These are phyloP conservation scores for Alternaria arbusti DNA, from an alignment of 2,329 filamentous ascomycete genomes.

Conservation along the genomic window DNA sequence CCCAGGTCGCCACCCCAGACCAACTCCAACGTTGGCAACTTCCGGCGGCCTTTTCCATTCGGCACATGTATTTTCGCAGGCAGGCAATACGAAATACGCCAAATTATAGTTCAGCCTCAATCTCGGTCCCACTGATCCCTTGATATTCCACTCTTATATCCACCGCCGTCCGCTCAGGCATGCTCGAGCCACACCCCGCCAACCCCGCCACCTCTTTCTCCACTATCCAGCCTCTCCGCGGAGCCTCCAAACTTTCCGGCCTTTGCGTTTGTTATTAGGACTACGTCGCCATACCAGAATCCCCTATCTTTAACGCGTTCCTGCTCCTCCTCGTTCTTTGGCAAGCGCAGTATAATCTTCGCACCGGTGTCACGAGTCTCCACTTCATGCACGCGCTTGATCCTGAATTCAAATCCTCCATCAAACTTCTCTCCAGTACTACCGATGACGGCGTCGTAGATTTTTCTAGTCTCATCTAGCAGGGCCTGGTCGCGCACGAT, in stretches of 20 bases:
- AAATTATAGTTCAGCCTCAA: neutral
- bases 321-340: constrained; percentile 25
- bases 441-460: constrained; percentile 26
- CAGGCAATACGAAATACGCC: neutral
- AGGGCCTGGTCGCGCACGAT: constrained; percentile 26
- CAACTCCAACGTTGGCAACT: neutral
- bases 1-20: neutral
- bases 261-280: constrained; percentile 21
- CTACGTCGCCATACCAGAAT: constrained; percentile 39
- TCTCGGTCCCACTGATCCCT: neutral
- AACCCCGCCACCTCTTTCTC: constrained; percentile 15
- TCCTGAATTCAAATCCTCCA: constrained; percentile 16
- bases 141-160: neutral
- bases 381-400: constrained; percentile 22
- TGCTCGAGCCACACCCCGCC: constrained; percentile 36
- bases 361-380: constrained; percentile 19
- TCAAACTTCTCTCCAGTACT: neutral
- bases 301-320: constrained; percentile 15
- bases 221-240: constrained; percentile 24
- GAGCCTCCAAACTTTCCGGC: constrained; percentile 20
- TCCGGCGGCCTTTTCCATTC: too few species aligned
- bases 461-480: constrained; percentile 16
- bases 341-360: constrained; percentile 27
- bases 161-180: constrained; percentile 12
- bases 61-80: neutral